These are phyloP conservation scores for Lagerstroemia speciosa DNA, from an alignment of 345 rosid species.

Conservation along the genomic window DNA sequence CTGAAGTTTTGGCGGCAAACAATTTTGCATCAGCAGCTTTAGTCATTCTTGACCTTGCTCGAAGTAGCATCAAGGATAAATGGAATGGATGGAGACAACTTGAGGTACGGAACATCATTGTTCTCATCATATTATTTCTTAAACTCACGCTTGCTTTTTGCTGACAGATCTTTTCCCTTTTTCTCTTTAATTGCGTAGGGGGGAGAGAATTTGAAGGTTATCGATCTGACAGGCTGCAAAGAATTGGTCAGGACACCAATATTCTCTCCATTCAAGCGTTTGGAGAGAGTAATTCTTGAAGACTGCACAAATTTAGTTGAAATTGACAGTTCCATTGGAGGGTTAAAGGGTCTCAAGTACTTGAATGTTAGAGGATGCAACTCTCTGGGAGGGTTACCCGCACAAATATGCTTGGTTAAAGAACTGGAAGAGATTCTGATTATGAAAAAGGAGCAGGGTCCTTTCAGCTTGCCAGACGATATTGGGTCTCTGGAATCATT, in stretches of 20 bases:
- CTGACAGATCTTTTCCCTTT: no score
- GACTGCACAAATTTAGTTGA: not conserved
- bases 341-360: not conserved
- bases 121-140: no score
- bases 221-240: not conserved
- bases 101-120: not conserved
- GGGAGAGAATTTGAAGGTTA: not conserved
- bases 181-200: no score
- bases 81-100: not conserved
- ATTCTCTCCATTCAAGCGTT: not conserved
- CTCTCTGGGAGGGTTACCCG: not conserved
- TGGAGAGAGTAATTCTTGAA: slow-evolving; percentile 7
- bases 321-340: not conserved
- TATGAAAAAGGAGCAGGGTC: not conserved
- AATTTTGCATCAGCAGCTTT: not conserved
- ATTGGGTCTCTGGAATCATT: not conserved
- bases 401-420: not conserved
- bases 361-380: not conserved
- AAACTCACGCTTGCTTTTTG: not conserved
- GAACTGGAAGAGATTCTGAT: not conserved
- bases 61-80: not conserved
- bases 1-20: fast-evolving
- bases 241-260: not conserved
- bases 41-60: not conserved
- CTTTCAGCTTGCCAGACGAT: not conserved